A percentile compares a stretch with the other conserved stretches of the same genome.
Conservation (phyloP, 805 yeast genomes). For the Brettanomyces nanus region DNA sequence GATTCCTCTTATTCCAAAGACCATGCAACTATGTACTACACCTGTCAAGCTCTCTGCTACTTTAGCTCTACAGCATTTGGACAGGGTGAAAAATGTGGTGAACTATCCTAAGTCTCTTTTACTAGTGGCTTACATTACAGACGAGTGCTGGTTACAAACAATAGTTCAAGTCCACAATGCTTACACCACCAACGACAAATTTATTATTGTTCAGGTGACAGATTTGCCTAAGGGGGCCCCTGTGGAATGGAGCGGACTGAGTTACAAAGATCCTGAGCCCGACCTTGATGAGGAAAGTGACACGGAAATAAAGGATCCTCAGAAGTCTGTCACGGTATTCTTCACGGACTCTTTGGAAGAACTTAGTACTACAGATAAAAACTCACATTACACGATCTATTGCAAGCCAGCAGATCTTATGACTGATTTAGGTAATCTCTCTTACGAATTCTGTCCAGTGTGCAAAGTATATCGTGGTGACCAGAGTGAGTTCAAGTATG, state of each 20-base stretch:
- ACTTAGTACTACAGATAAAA: slow-evolving; percentile 20
- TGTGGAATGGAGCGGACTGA: slow-evolving; percentile 70
- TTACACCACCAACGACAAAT: slow-evolving; percentile 26
- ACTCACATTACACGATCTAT: slow-evolving; percentile 18
- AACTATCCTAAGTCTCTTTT: slow-evolving; percentile 36
- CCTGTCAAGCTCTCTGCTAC: slow-evolving; percentile 29
- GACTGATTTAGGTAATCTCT: background rate
- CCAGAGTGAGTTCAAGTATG: background rate
- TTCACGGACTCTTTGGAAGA: slow-evolving; percentile 36
- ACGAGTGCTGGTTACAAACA: slow-evolving; percentile 18
- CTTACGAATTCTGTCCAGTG: slow-evolving; percentile 6
- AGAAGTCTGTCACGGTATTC: slow-evolving; percentile 32
- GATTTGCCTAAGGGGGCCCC: slow-evolving; percentile 55
- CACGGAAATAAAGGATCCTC: slow-evolving; percentile 11
- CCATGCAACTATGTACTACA: slow-evolving; percentile 43
- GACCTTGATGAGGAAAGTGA: slow-evolving; percentile 27
- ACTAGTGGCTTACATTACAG: slow-evolving; percentile 49
- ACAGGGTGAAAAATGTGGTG: slow-evolving; percentile 50
- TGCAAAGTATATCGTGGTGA: slow-evolving; percentile 1
- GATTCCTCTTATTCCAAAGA: slow-evolving; percentile 71
- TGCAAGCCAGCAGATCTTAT: slow-evolving; percentile 7
- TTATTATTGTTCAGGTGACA: slow-evolving; percentile 47
- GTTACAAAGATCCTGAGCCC: slow-evolving; percentile 33
- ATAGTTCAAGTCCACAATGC: slow-evolving; percentile 37
- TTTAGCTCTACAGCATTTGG: slow-evolving; percentile 69